These are phyloP conservation scores for Fusarium bactridioides DNA, from an alignment of 2,329 filamentous ascomycete genomes.

Conservation along the genomic window DNA sequence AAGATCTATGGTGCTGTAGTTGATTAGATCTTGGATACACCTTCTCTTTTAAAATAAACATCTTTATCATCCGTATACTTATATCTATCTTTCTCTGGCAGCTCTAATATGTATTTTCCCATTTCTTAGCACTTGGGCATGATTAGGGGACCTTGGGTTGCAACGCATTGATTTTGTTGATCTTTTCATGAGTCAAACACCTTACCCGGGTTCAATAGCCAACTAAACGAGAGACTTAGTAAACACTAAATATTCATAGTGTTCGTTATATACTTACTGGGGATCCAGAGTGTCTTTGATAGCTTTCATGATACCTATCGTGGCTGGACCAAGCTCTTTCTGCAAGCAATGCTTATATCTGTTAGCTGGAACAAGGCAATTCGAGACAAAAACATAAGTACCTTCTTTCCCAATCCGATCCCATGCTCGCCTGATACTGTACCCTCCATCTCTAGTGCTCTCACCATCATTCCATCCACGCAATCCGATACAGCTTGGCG, in stretches of 20 bases:
- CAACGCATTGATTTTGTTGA: accelerated
- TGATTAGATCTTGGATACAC: no score
- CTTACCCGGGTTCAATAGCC: neutral
- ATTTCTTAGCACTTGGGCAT: no score
- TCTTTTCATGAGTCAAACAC: neutral
- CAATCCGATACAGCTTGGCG: conserved; percentile 63
- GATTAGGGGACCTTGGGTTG: neutral
- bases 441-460: conserved; percentile 74
- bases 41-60: accelerated
- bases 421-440: conserved; percentile 64
- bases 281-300: neutral
- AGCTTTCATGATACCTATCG: neutral
- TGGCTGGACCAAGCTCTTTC: neutral
- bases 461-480: conserved; percentile 74
- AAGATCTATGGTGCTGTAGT: no score
- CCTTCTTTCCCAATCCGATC: neutral
- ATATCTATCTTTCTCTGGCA: no score
- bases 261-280: no score
- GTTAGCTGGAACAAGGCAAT: neutral
- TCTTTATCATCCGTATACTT: no score
- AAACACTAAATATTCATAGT: no score
- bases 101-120: no score
- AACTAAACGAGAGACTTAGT: neutral
- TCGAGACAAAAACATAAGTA: neutral
- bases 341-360: neutral